phyloP scores from a whole-genome alignment of 306 rosid species.

The Quillaja saponaria region DNA sequence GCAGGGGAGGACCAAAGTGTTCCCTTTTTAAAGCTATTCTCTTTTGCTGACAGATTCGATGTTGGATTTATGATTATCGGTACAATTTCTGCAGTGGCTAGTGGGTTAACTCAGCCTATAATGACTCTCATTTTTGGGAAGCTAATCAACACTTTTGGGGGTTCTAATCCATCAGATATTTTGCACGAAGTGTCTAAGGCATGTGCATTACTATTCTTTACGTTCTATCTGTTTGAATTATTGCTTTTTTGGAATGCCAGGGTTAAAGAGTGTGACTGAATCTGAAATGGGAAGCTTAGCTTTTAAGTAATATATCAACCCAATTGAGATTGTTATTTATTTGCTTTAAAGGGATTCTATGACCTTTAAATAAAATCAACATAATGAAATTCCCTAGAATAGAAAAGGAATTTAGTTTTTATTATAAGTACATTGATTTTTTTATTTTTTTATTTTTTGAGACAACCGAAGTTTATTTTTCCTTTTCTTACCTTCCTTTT shows the following conservation, averaged over 20 bases:
- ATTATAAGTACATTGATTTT: too few relatives aligned
- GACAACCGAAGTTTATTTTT: not conserved
- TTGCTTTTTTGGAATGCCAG: not conserved
- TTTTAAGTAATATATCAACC: not conserved
- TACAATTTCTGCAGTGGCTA: constrained; percentile 45
- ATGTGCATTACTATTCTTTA: not conserved
- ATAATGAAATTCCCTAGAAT: too few relatives aligned
- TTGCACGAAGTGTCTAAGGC: constrained; percentile 61
- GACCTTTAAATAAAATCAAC: too few relatives aligned
- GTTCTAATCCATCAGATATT: constrained; percentile 28
- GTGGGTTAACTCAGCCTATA: constrained; percentile 67
- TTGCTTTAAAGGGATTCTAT: not conserved
- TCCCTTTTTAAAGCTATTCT: constrained; percentile 60
- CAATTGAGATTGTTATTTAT: too few relatives aligned
- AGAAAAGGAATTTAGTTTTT: too few relatives aligned
- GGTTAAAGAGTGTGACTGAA: not conserved
- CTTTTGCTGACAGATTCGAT: constrained; percentile 62
- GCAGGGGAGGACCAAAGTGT: constrained; percentile 36
- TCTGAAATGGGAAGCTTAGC: not conserved
- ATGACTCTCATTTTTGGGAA: constrained; percentile 67
- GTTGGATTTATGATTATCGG: constrained; percentile 57
- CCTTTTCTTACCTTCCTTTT: not conserved
- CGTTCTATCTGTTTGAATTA: not conserved
- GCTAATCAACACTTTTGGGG: constrained; percentile 61
- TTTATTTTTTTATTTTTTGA: not conserved